These are phyloP conservation scores for Sugiyamaella xylanicola DNA, from an alignment of 1,139 yeast species.

Conservation along the genomic window DNA sequence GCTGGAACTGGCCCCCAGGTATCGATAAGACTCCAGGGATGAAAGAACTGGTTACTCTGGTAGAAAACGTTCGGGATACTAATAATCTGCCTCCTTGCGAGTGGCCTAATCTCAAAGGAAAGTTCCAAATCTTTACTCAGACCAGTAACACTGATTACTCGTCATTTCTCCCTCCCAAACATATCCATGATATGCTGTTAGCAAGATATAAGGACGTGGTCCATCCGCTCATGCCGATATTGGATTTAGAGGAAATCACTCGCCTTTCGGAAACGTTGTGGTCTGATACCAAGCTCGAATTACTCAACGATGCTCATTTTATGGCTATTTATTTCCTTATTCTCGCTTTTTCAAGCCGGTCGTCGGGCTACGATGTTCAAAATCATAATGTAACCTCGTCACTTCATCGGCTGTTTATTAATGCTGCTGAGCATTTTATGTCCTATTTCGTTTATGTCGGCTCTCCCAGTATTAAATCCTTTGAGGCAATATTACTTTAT, in stretches of 20 bases:
- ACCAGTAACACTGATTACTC: constrained; percentile 7
- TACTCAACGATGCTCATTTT: constrained; percentile 10
- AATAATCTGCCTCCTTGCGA: constrained; percentile 23
- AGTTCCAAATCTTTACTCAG: constrained; percentile 6
- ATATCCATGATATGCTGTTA: constrained; percentile 18
- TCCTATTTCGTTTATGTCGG: constrained; percentile 18
- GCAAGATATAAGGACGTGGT: constrained; percentile 17
- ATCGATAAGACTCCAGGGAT: constrained; percentile 17
- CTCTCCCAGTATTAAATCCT: constrained; percentile 12
- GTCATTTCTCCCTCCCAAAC: constrained; percentile 19
- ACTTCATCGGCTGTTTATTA: constrained; percentile 18
- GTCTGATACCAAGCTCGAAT: background rate
- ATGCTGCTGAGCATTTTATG: constrained; percentile 20
- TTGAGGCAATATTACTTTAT: constrained; percentile 19
- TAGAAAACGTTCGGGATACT: constrained; percentile 16
- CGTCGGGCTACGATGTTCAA: constrained; percentile 20
- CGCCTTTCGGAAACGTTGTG: constrained; percentile 18
- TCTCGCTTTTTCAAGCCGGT: constrained; percentile 20
- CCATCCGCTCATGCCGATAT: constrained; percentile 18
- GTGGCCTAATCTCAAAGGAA: constrained; percentile 16
- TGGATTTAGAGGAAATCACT: constrained; percentile 3
- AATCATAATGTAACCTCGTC: constrained; percentile 20
- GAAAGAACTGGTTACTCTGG: constrained; percentile 10
- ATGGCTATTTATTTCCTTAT: constrained; percentile 19
- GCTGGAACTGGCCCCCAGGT: constrained; percentile 16